Evolutionary conservation across 129 eudicot species (phyloP).

Genomic region (Solidago caesia): DNA sequence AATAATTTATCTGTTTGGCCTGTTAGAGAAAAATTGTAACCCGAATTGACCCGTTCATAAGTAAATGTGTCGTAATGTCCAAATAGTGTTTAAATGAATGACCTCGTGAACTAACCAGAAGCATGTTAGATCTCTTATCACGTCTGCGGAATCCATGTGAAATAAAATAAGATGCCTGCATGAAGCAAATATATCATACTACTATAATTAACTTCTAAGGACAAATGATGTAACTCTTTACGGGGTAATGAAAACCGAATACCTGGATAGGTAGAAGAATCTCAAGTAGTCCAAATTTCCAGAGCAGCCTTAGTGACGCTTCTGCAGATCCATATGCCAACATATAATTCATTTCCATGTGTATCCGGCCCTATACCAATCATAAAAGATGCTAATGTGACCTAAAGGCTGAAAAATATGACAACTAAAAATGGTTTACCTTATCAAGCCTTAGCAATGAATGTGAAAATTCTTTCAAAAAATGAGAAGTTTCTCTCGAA

Average conservation of each 20-base stretch:
- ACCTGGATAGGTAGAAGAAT: slow-evolving; percentile 75
- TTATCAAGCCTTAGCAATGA: slow-evolving; percentile 61
- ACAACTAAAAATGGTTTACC: slow-evolving; percentile 33
- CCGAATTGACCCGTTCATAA: no score
- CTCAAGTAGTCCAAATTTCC: slow-evolving; percentile 73
- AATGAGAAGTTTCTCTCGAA: slow-evolving; percentile 55
- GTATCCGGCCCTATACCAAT: slow-evolving; percentile 52
- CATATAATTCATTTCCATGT: slow-evolving; percentile 72
- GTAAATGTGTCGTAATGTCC: no score
- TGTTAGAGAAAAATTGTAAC: no score
- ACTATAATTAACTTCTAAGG: neutral
- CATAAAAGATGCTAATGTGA: neutral
- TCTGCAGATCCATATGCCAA: slow-evolving; percentile 77
- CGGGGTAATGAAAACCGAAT: slow-evolving; percentile 18
- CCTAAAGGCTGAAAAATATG: slow-evolving; percentile 13
- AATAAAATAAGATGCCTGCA: slow-evolving; percentile 65
- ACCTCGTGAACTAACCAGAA: slow-evolving; percentile 44
- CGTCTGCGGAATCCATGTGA: slow-evolving; percentile 63
- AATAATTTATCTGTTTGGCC: no score
- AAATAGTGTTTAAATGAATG: neutral
- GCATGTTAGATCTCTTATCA: slow-evolving; percentile 62
- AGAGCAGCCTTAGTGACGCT: slow-evolving; percentile 59
- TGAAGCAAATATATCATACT: slow-evolving; percentile 7
- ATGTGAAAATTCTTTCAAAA: slow-evolving; percentile 46
- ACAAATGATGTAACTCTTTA: neutral